Evolutionary conservation across 2,329 filamentous ascomycete genomes (phyloP), one percentile per base, ranked within the genome.

Genomic region (Mollisiaceae sp.): DNA sequence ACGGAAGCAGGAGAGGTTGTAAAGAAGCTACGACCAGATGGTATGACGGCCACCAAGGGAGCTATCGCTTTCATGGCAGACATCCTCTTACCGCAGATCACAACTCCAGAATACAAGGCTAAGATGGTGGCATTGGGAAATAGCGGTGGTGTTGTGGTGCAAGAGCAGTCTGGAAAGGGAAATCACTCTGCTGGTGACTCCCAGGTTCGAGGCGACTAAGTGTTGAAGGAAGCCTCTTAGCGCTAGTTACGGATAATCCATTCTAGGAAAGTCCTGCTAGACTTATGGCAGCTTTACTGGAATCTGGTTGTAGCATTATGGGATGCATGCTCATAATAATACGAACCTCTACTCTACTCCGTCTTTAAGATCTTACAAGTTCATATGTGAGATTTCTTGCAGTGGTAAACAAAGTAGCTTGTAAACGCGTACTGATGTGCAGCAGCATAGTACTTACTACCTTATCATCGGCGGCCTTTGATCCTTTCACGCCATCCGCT

Each of bases 361-460:
- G 27, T 32, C 27, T 32, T 50, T 12, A 9, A 50, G 45, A 24
- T 60, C 58, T n/a, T 60, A 24, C 11, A 60, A 32, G 35, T 38
- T 60, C 41, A 60, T 47, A 45, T 15, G 6, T 15, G 58, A 41
- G 20, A 14, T 27, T 20, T 56, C 36, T 27, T 56, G 18, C 52
- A 36, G 36, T 56, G 1, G 60, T 65, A 67, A 59, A 65, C 27
- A 63, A 55, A 18, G 39, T 45, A 41, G n/a, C 61, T 35, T 65
- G 59, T 9, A 63, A 5, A n/a, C 65, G 63, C 1, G 58, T 41
- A 27, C 59, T 56, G 5, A 59, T 59, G 8, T 65, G 43, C 22
- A 64, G 35, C 12, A 41, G 67, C n/a, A 67, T 65, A 32, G 59
- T 27, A n/a, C 52, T n/a, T n/a, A n/a, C n/a, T n/a, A n/a, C n/a